Evolutionary conservation across 257 asterid species (phyloP).

Genomic region (Petunia secreta): DNA sequence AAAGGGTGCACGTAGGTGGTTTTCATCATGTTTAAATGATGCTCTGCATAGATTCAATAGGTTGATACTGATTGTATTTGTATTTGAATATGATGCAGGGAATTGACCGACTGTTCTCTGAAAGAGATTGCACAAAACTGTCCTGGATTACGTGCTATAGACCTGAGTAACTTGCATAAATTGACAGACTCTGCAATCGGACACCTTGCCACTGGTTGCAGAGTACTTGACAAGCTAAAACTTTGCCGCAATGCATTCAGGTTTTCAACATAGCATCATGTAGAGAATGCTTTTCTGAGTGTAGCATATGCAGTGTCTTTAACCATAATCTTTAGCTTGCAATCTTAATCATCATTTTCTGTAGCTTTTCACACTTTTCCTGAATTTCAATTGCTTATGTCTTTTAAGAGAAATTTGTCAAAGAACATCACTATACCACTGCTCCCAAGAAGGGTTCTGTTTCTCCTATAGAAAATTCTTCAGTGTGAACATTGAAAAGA

Average conservation of each 20-base stretch:
- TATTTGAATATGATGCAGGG: conserved; percentile 50
- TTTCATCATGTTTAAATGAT: neutral
- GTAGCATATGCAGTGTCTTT: conserved; percentile 20
- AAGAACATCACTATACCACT: too few relatives aligned
- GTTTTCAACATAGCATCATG: conserved; percentile 37
- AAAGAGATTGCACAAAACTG: conserved; percentile 64
- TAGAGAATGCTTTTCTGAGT: neutral
- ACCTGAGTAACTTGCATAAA: conserved; percentile 61
- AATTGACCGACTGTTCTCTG: conserved; percentile 69
- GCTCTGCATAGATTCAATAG: conserved; percentile 5
- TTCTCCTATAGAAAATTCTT: too few relatives aligned
- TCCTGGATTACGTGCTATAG: conserved; percentile 59
- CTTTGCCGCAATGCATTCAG: conserved; percentile 74
- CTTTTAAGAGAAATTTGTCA: conserved; percentile 9
- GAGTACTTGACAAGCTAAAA: conserved; percentile 58
- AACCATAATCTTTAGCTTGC: neutral
- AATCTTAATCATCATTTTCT: neutral
- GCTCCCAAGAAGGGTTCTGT: too few relatives aligned
- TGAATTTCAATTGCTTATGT: conserved; percentile 6
- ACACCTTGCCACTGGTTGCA: conserved; percentile 88
- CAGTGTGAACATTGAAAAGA: too few relatives aligned
- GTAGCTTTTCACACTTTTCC: neutral
- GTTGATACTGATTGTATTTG: conserved; percentile 4
- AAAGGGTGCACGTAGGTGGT: conserved; percentile 74
- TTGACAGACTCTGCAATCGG: conserved; percentile 82